These are phyloP conservation scores for Metschnikowia similis DNA, from an alignment of 805 yeast genomes.

Conservation along the genomic window DNA sequence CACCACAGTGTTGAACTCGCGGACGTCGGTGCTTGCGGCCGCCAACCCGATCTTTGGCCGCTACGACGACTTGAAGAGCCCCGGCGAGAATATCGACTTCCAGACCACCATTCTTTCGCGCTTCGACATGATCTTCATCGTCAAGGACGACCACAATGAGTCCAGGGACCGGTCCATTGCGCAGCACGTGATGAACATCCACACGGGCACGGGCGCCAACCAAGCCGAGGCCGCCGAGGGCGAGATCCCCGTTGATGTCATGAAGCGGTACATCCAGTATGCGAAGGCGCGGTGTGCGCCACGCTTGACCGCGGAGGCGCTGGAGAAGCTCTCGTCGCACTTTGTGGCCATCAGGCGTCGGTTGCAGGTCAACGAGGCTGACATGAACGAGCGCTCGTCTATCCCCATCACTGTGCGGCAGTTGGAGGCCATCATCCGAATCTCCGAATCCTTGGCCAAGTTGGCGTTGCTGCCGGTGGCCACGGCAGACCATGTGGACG, in stretches of 20 bases:
- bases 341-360: slow-evolving; percentile 86
- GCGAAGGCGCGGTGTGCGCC: slow-evolving; percentile 93
- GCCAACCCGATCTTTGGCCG: slow-evolving; percentile 97
- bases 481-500: slow-evolving; percentile 85
- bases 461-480: slow-evolving; percentile 79
- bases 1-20: slow-evolving; percentile 90
- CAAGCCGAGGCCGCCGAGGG: slow-evolving; percentile 53
- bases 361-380: slow-evolving; percentile 74
- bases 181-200: slow-evolving; percentile 90
- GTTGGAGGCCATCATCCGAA: slow-evolving; percentile 94
- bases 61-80: slow-evolving; percentile 91
- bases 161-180: slow-evolving; percentile 86
- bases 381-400: slow-evolving; percentile 83
- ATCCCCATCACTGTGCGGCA: slow-evolving; percentile 98
- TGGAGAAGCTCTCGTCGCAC: slow-evolving; percentile 85
- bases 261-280: slow-evolving; percentile 90
- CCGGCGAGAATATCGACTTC: slow-evolving; percentile 97
- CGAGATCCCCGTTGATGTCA: slow-evolving; percentile 83
- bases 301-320: slow-evolving; percentile 79
- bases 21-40: slow-evolving; percentile 96
- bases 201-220: slow-evolving; percentile 56
- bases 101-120: slow-evolving; percentile 95
- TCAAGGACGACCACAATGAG: slow-evolving; percentile 90
- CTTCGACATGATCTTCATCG: slow-evolving; percentile 97
- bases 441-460: slow-evolving; percentile 91